phyloP scores from a whole-genome alignment of 106 monocot species.

The Dendrobium officinale region DNA sequence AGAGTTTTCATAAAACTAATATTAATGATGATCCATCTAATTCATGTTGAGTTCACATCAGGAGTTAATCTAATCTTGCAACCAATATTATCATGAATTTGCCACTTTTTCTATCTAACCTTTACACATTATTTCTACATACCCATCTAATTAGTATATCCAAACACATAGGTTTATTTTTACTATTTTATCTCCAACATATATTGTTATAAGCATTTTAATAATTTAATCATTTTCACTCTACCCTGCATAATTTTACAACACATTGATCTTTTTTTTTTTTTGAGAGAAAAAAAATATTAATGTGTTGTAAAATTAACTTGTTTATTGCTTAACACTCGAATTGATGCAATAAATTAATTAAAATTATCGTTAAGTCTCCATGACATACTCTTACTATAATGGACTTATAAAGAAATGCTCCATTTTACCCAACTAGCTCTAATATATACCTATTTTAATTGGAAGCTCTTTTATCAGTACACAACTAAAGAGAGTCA shows the following conservation, averaged over 20 bases:
- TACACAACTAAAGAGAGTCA: no score
- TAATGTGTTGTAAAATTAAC: background rate
- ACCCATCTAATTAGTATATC: no score
- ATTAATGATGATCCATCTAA: no score
- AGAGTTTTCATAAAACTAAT: no score
- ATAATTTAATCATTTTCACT: background rate
- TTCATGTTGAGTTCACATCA: background rate
- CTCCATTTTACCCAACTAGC: no score
- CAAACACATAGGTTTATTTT: background rate
- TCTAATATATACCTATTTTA: no score
- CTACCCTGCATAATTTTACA: background rate
- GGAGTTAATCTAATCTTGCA: background rate
- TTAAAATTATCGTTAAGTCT: no score
- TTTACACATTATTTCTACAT: background rate
- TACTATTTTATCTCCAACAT: background rate
- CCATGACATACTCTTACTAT: no score
- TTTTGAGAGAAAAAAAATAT: background rate
- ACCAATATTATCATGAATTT: background rate
- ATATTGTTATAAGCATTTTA: background rate
- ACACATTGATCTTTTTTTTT: background rate
- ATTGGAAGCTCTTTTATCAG: no score
- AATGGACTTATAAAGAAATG: no score
- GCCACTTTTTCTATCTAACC: background rate
- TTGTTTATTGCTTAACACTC: background rate
- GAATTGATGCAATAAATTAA: no score